Percentiles rank a stretch among this genome's conserved stretches.
Conservation (phyloP, 805 yeast genomes). For the Pichia gijzeniarum region DNA sequence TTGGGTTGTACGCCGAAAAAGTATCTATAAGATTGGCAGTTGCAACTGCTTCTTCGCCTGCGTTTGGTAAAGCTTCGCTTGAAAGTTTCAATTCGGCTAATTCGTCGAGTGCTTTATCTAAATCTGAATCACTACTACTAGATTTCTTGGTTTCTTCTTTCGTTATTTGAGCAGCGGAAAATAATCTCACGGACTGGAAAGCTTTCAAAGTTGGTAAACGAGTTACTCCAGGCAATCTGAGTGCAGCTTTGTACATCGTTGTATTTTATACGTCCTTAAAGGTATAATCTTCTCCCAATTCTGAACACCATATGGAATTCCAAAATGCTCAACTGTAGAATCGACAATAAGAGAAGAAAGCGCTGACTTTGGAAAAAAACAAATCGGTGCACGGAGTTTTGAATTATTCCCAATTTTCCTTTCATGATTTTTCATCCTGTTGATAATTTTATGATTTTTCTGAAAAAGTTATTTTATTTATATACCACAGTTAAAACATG, state of each 20-base stretch:
- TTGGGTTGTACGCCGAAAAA: constrained; percentile 31
- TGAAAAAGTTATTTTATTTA: too few species aligned
- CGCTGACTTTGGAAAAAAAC: too few species aligned
- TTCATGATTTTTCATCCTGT: too few species aligned
- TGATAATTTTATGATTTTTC: too few species aligned
- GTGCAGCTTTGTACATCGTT: constrained; percentile 1
- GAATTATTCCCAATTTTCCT: too few species aligned
- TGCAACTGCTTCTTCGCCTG: constrained; percentile 15
- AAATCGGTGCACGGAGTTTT: too few species aligned
- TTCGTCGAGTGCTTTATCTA: constrained; percentile 24
- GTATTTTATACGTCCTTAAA: too few species aligned
- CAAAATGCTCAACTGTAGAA: too few species aligned
- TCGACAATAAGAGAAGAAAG: too few species aligned
- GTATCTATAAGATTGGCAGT: constrained; percentile 24
- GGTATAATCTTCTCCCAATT: too few species aligned
- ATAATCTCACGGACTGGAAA: background rate
- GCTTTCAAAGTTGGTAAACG: background rate
- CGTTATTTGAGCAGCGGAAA: constrained; percentile 3
- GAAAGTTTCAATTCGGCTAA: constrained; percentile 22
- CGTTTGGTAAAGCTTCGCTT: constrained; percentile 12
- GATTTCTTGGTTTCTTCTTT: background rate
- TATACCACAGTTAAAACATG: constrained; percentile 38
- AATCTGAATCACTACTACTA: constrained; percentile 4
- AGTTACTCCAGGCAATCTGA: background rate
- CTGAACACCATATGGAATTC: too few species aligned